Conservation (phyloP, 2,329 filamentous ascomycete genomes). For the Sporothrix sp. region DNA sequence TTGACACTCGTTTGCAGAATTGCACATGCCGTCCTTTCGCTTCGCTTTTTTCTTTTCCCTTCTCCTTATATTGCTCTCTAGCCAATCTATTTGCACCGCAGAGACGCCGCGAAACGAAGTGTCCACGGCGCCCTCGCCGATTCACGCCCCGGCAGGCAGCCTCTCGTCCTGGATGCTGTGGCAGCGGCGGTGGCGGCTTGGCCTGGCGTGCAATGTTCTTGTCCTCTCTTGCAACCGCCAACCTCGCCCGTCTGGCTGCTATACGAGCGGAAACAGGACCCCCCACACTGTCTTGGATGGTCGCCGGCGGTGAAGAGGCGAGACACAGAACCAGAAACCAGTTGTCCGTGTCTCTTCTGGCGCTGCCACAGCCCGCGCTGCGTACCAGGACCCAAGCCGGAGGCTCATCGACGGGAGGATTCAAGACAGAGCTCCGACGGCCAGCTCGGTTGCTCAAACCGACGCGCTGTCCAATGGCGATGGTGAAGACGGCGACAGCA, state of each 20-base stretch:
- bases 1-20: slow-evolving; percentile 7
- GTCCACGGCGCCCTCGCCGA: too few relatives aligned
- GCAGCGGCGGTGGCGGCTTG: not conserved
- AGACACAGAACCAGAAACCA: not conserved
- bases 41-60: too few relatives aligned
- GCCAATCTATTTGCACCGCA: too few relatives aligned
- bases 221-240: not conserved
- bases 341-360: too few relatives aligned
- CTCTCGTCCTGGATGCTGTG: too few relatives aligned
- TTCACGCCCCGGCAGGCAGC: too few relatives aligned
- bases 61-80: too few relatives aligned
- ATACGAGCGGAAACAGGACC: not conserved
- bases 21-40: not conserved
- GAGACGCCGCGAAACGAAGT: too few relatives aligned
- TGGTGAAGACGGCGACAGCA: not conserved
- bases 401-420: too few relatives aligned
- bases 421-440: not conserved
- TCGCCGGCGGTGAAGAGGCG: slow-evolving; percentile 1
- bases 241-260: not conserved
- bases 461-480: not conserved
- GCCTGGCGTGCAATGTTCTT: not conserved
- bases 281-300: slow-evolving; percentile 4
- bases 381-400: too few relatives aligned
- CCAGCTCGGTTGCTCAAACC: slow-evolving; percentile 10
- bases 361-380: too few relatives aligned